Percentiles rank a stretch among this genome's conserved stretches.
Conservation (phyloP, 495 filamentous ascomycete species). For the Rhypophila decipiens region DNA sequence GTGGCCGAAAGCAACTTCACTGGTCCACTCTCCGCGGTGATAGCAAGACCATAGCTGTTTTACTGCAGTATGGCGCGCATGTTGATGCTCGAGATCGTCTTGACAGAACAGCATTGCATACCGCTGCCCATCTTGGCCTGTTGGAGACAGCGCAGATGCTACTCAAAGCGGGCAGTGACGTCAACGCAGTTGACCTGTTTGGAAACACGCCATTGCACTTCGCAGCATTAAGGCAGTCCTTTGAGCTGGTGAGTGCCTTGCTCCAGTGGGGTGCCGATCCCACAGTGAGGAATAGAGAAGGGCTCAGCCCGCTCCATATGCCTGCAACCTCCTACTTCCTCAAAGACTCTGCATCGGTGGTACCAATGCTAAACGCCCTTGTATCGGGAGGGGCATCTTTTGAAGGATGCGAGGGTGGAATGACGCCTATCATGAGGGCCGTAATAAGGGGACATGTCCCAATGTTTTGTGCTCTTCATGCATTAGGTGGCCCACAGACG, state of each 20-base stretch:
- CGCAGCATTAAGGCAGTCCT: neutral
- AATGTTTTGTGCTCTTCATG: neutral
- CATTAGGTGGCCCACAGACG: neutral
- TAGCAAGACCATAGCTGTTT: neutral
- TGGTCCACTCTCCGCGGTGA: neutral
- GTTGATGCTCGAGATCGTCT: neutral
- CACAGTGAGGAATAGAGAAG: neutral
- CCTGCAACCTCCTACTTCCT: neutral
- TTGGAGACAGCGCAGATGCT: neutral
- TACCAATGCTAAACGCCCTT: neutral
- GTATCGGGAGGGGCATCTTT: neutral
- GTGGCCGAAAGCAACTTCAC: neutral
- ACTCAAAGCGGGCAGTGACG: neutral
- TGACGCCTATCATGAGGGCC: neutral
- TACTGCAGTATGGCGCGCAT: neutral
- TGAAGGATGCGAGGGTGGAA: neutral
- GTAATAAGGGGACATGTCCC: neutral
- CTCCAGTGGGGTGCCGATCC: neutral
- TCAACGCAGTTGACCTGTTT: neutral
- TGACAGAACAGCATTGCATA: neutral
- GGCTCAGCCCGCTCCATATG: neutral
- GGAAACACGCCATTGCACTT: neutral
- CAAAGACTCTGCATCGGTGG: neutral
- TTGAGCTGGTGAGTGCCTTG: neutral
- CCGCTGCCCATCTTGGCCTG: neutral